phyloP scores from a whole-genome alignment of 345 rosid species.

The Rubroshorea leprosula region DNA sequence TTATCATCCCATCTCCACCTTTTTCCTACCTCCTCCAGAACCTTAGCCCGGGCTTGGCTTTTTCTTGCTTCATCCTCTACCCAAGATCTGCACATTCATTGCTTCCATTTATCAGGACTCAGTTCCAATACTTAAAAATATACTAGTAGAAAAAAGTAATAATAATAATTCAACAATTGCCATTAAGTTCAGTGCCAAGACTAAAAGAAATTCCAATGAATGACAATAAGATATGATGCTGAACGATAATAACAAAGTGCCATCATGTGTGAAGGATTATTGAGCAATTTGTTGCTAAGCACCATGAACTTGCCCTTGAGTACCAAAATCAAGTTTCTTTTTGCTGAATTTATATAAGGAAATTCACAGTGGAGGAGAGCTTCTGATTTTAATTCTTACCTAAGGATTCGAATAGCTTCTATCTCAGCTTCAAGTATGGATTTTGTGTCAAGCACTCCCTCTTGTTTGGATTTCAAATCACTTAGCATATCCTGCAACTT shows the following conservation, averaged over 20 bases:
- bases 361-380: background rate
- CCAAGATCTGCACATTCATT: conserved; percentile 67
- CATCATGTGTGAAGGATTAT: too few species aligned
- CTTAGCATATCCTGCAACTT: conserved; percentile 33
- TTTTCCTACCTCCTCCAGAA: conserved; percentile 74
- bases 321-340: too few species aligned
- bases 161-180: too few species aligned
- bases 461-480: conserved; percentile 46
- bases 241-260: too few species aligned
- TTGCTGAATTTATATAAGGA: too few species aligned
- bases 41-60: conserved; percentile 82
- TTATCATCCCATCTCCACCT: conserved; percentile 83
- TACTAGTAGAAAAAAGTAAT: too few species aligned
- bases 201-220: too few species aligned
- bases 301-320: too few species aligned
- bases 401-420: conserved; percentile 75
- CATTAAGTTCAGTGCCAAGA: too few species aligned
- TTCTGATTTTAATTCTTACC: conserved; percentile 36
- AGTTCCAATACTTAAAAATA: background rate
- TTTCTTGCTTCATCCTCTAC: conserved; percentile 88
- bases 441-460: conserved; percentile 51
- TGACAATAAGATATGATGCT: too few species aligned
- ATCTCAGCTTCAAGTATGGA: conserved; percentile 68
- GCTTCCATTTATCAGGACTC: conserved; percentile 9
- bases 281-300: too few species aligned